A percentile compares a stretch with the other conserved stretches of the same genome.
Evolutionary conservation across 176 grass and related monocot genomes (phyloP).

Genomic region (Ensete glaucum): DNA sequence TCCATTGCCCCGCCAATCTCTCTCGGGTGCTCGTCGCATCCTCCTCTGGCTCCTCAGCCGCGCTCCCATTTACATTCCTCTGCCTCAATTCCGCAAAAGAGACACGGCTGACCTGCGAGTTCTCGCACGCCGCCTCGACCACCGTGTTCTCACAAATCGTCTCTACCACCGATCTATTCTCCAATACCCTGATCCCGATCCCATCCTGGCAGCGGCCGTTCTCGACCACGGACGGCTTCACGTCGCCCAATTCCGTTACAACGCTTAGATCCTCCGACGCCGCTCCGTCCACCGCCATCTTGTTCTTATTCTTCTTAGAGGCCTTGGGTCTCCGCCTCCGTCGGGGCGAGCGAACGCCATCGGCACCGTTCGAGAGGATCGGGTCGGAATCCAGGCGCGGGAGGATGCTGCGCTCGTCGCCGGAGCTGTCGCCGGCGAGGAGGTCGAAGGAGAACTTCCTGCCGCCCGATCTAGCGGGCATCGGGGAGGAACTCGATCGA

Average conservation of each 20-base stretch:
- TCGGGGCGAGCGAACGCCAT: slow-evolving; percentile 24
- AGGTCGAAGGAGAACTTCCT: slow-evolving; percentile 76
- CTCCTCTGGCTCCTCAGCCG: slow-evolving; percentile 30
- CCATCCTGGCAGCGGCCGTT: background rate
- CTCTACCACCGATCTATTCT: slow-evolving; percentile 42
- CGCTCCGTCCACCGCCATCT: slow-evolving; percentile 23
- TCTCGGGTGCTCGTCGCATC: slow-evolving; percentile 16
- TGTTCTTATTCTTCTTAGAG: slow-evolving; percentile 21
- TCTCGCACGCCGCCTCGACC: slow-evolving; percentile 28
- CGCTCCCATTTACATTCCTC: slow-evolving; percentile 54
- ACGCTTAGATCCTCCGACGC: slow-evolving; percentile 14
- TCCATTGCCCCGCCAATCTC: slow-evolving; percentile 15
- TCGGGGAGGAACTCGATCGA: slow-evolving; percentile 8
- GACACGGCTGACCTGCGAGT: slow-evolving; percentile 44
- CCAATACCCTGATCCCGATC: slow-evolving; percentile 21
- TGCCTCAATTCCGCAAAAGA: slow-evolving; percentile 70
- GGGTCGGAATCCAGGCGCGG: slow-evolving; percentile 24
- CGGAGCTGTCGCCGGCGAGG: slow-evolving; percentile 44
- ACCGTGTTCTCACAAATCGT: slow-evolving; percentile 35
- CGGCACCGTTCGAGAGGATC: slow-evolving; percentile 21
- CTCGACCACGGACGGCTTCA: background rate
- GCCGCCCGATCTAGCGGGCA: slow-evolving; percentile 51
- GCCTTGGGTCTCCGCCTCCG: slow-evolving; percentile 38
- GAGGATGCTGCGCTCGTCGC: slow-evolving; percentile 20
- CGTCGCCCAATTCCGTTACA: slow-evolving; percentile 5